Evolutionary conservation across 108 stramenopile genomes (phyloP), one percentile per base, ranked within the genome.

Genomic region (Asterionellopsis glacialis): DNA sequence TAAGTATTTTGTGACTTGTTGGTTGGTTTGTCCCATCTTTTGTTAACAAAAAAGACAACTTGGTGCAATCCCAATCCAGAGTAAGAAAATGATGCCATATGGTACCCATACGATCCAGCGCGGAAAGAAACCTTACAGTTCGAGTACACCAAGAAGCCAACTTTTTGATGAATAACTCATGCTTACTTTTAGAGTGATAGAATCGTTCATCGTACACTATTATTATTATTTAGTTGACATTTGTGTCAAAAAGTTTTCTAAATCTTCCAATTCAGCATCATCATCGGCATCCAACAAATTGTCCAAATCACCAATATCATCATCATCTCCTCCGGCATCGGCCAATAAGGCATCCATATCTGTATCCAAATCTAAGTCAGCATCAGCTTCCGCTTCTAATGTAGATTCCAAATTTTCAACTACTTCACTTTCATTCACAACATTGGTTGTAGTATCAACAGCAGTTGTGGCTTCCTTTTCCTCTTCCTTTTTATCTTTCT

Each of bases 261-360:
- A 65, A 75, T 91, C 86, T 40, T 79, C 85, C n/a, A 80, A 51
- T 22, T 85, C 80, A 16, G 48, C 76, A 60, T 84, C 79, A 60
- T 85, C 80, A 52, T 70, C 77, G 47, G 77, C 45, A 33, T 33
- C 33, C 7, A 33, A 33, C 33, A 33, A 33, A 33, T 33, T 7
- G 33, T 81, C 74, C 45, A 85, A 76, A 23, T 81, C 81, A 51
- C 63, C 81, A 41, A 68, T 63, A 65, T 84, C 83, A 16, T 65
- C 68, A n/a, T 68, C 68, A 13, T 45, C 59, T 33, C 40, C 65
- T 56, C 48, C 76, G 43, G 39, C 66, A 18, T n/a, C 63, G 58
- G 73, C 80, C 52, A 67, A 55, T 15, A 77, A 64, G 15, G 79
- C 73, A 57, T 83, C 81, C 67, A 84, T 60, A 56, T 88, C 83